A percentile compares a stretch with the other conserved stretches of the same genome.
Conservation (phyloP, 352 stramenopile genomes). For the Globisporangium paddicum region DNA sequence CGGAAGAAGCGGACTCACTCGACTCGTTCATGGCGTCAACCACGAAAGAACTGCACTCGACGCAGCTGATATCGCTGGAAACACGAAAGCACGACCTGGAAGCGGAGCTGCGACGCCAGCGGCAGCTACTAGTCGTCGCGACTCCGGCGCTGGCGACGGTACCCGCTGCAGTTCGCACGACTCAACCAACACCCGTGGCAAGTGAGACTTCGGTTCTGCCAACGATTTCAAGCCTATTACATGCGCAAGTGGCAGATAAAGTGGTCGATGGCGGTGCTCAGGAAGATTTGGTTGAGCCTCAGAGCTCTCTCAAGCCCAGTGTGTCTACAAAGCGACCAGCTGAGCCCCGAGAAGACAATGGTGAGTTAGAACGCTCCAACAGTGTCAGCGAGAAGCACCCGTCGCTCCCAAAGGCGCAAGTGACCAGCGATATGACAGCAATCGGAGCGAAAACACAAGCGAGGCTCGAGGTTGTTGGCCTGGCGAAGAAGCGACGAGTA, state of each 20-base stretch:
- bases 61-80: conserved; percentile 21
- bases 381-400: neutral
- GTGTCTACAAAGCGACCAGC: neutral
- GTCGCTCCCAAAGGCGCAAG: neutral
- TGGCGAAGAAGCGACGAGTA: conserved; percentile 36
- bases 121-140: conserved; percentile 41
- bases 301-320: neutral
- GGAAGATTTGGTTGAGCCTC: neutral
- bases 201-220: no score
- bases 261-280: neutral
- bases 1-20: conserved; percentile 37
- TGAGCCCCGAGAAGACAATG: neutral
- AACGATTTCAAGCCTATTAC: neutral
- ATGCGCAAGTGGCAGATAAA: neutral
- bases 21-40: conserved; percentile 67
- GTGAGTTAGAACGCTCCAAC: neutral
- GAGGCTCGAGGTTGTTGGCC: neutral
- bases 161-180: neutral
- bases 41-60: conserved; percentile 39
- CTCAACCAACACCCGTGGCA: neutral
- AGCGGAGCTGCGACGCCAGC: conserved; percentile 37
- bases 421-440: neutral
- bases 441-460: neutral
- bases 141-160: conserved; percentile 39
- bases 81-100: conserved; percentile 27